Base-by-base conservation (phyloP, 306 rosid genomes). In the Crotalaria pallida region DNA sequence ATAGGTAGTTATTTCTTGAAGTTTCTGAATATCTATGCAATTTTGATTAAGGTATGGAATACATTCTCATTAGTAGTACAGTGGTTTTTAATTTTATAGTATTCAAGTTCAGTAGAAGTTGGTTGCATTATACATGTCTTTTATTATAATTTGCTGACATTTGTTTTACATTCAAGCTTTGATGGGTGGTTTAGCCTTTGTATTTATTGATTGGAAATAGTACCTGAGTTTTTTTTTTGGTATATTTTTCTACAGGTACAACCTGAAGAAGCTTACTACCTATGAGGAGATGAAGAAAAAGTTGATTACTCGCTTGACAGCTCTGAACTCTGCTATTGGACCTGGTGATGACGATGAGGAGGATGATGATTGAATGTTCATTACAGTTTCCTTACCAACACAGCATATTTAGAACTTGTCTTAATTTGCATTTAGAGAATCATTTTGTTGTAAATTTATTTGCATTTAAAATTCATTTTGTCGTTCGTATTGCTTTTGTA, bases 221-320 rank as follows among this genome's bases (percentile, higher is more conserved):
- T 53, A 21, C 0, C 73, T 48, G 33, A 53, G n/a, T n/a, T 34
- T 56, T 6, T 40, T 8, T 27, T 52, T 41, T 17, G 22, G 26
- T 3, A 0, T 16, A 10, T 13, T 31, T 7, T 27, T 41, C 11
- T 12, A 41, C 63, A 86, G 96, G 80, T 84, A 48, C 45, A 84
- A 86, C 36, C 26, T 80, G 80, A 86, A 89, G 84, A 91, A 83
- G 82, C 92, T 91, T n/a, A n/a, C n/a, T 48, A 88, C 96, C 3
- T 88, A 83, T 1, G 92, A 88, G 17, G 84, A 91, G 74, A 80
- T 96, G 67, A 91, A 88, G 76, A 65, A 65, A 2, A 77, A 72
- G 36, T 75, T 91, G 82, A 49, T 88, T 0, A 69, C 82, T 5
- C 86, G 96, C 13, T 29, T 91, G 68, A 77, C 80, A 27, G 87